A percentile compares a stretch with the other conserved stretches of the same genome.
Conservation (phyloP, 805 yeast genomes). For the Yarrowia sp. region DNA sequence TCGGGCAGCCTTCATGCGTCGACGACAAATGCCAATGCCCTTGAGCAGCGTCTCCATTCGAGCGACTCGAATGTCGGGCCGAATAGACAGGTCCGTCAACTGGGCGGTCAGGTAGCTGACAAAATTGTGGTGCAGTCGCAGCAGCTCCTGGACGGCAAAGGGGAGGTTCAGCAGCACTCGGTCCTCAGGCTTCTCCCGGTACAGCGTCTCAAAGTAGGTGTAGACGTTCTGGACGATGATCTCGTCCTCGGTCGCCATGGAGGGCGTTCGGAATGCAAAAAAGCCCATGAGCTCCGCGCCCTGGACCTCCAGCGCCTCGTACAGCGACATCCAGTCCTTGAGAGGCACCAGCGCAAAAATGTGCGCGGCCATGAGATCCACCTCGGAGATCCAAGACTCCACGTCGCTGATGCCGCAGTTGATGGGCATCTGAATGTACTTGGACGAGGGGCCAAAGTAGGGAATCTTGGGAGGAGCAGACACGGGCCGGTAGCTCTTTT, state of each 20-base stretch:
- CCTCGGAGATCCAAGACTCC: conserved; percentile 57
- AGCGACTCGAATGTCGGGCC: conserved; percentile 57
- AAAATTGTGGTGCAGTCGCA: conserved; percentile 65
- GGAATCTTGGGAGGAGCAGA: conserved; percentile 35
- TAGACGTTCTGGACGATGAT: conserved; percentile 66
- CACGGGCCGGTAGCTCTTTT: conserved; percentile 38
- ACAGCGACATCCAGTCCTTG: conserved; percentile 76
- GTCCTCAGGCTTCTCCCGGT: conserved; percentile 45
- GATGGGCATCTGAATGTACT: conserved; percentile 25
- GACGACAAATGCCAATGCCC: conserved; percentile 60
- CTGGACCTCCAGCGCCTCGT: conserved; percentile 69
- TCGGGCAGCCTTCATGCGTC: conserved; percentile 61
- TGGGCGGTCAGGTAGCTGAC: conserved; percentile 63
- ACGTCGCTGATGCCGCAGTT: conserved; percentile 38
- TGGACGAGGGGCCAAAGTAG: conserved; percentile 28
- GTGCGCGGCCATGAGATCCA: conserved; percentile 61
- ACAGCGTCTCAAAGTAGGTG: conserved; percentile 62
- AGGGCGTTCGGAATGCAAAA: conserved; percentile 48
- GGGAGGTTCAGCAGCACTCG: conserved; percentile 57
- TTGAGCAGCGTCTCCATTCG: conserved; percentile 68
- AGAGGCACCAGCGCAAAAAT: conserved; percentile 56
- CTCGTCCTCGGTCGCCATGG: conserved; percentile 50
- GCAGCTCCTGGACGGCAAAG: conserved; percentile 59
- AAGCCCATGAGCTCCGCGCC: conserved; percentile 58
- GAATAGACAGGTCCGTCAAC: conserved; percentile 59